A percentile compares a stretch with the other conserved stretches of the same genome.
Conservation (phyloP, 129 eudicot genomes). For the Tagetes erecta region DNA sequence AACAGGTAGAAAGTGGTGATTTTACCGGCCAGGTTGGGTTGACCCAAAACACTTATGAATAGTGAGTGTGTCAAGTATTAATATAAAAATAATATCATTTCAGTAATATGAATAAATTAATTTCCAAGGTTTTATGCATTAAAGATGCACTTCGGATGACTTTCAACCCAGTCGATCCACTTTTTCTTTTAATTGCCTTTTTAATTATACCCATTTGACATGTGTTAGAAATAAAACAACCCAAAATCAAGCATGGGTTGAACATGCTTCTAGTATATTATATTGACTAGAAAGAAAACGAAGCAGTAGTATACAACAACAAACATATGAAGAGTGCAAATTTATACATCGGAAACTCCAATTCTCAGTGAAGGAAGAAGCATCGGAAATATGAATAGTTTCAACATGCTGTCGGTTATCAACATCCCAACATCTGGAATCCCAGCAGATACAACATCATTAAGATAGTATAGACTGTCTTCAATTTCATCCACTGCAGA, state of each 20-base stretch:
- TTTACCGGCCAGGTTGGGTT: not conserved
- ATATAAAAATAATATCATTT: too few species aligned
- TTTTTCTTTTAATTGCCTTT: too few species aligned
- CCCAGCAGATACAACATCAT: constrained; percentile 96
- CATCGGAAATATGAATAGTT: constrained; percentile 71
- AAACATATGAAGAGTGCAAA: constrained; percentile 25
- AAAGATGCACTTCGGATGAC: too few species aligned
- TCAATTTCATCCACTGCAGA: constrained; percentile 92
- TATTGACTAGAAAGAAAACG: too few species aligned
- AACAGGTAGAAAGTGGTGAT: not conserved
- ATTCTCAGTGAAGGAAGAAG: constrained; percentile 77
- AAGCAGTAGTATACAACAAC: constrained; percentile 6
- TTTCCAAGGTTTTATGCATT: too few species aligned
- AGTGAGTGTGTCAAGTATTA: too few species aligned
- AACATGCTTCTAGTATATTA: too few species aligned
- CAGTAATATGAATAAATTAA: too few species aligned
- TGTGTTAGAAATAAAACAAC: too few species aligned
- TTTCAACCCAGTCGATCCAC: too few species aligned
- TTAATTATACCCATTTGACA: too few species aligned
- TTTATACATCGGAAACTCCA: constrained; percentile 49
- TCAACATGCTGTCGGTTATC: constrained; percentile 71
- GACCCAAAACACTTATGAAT: not conserved
- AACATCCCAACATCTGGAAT: constrained; percentile 92
- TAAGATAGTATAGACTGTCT: constrained; percentile 86
- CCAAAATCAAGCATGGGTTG: too few species aligned